Percentiles rank a stretch among this genome's conserved stretches.
phyloP scores from a whole-genome alignment of 2,329 filamentous ascomycete genomes.

The Penicillium sp. region DNA sequence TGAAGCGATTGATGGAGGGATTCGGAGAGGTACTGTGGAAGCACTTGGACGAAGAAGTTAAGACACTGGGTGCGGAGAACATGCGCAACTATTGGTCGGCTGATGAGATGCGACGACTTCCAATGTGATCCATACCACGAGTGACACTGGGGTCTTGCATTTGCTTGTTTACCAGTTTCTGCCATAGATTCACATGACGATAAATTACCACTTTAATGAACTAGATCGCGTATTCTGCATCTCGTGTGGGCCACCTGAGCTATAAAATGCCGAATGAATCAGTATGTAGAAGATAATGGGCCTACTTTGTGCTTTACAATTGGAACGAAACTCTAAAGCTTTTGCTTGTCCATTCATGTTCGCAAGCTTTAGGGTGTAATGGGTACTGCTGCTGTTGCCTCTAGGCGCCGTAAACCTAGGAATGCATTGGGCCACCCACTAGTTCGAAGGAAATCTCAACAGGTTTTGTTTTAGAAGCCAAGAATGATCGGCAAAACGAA shows the following conservation, averaged over 20 bases:
- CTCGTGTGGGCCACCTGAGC: too few relatives aligned
- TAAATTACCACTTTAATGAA: too few relatives aligned
- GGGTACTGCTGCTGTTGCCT: too few relatives aligned
- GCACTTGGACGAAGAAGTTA: constrained; percentile 83
- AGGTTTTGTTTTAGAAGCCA: neutral
- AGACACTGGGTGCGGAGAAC: constrained; percentile 75
- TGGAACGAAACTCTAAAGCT: too few relatives aligned
- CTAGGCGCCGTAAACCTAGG: too few relatives aligned
- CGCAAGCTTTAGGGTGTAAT: too few relatives aligned
- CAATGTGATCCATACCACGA: constrained; percentile 54
- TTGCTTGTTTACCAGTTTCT: neutral
- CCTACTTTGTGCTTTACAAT: too few relatives aligned
- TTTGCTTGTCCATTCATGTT: too few relatives aligned
- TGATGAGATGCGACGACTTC: constrained; percentile 71
- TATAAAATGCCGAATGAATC: too few relatives aligned
- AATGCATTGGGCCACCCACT: too few relatives aligned
- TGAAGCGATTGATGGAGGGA: constrained; percentile 71
- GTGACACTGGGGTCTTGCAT: neutral
- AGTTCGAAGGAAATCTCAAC: neutral
- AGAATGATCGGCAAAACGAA: constrained; percentile 2
- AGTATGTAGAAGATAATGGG: too few relatives aligned
- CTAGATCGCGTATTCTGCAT: too few relatives aligned
- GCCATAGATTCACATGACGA: neutral
- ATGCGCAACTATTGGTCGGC: constrained; percentile 81
- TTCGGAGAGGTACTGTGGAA: constrained; percentile 79